Base-by-base conservation (phyloP, 2,329 filamentous ascomycete species). In the Talaromyces pinophilus region DNA sequence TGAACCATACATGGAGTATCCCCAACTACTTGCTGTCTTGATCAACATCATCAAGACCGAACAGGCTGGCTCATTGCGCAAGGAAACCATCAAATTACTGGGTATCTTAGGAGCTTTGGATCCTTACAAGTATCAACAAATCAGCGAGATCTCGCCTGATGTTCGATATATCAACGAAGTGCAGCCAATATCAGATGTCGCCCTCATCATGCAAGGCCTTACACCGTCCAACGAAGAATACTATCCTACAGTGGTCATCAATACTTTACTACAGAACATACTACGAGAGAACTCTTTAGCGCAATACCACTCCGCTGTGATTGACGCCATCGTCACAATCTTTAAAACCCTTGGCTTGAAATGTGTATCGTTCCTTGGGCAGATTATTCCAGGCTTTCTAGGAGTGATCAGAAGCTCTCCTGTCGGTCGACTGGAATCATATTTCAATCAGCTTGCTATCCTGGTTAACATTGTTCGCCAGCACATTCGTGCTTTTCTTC, bases 221-320 rank as follows among this genome's bases (percentile, higher is more conserved):
- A 98, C 93, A 0, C 96, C 95, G 0, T 98, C 94, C 0, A 97
- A 92, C 74, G 97, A 99, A 75, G 95, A 99, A 73, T 99, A 99
- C 78, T 99, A 97, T 75, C 95, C 95, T 0, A 99, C 95, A 0
- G 93, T 99, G 19, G 95, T 97, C 57, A 97, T 99, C 76, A 97
- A 97, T 73, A 96, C 95, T 1, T 85, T 99, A 11, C 88, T 99
- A 73, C 90, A 93, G 66, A 83, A 82, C 65, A 93, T 99, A 70
- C 81, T 99, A 42, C 96, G 94, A 73, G 95, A 99, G 72, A 88
- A 89, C 30, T 98, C 95, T 0, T 83, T 99, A 4, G 87, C 90
- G 13, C 92, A 96, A 73, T 94, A 97, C 72, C 96, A 99, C 74
- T 94, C 93, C 3, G 88, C 90, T 11, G 94, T 98, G 15, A 95